Percentiles rank a stretch among this genome's conserved stretches.
Conservation (phyloP, 164 flowering plant genomes). For the Berberis vulgaris region DNA sequence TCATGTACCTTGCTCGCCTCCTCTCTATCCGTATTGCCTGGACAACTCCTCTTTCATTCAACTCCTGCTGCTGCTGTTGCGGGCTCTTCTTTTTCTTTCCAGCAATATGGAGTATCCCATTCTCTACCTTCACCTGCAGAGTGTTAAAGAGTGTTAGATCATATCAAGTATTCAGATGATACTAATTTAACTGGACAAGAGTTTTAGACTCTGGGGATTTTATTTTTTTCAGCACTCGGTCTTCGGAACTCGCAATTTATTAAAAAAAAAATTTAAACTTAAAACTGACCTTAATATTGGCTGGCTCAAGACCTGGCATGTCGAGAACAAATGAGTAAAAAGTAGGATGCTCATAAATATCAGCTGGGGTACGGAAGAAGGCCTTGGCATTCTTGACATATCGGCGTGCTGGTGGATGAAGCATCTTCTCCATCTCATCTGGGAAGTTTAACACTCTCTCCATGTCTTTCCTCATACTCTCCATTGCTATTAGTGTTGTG, state of each 20-base stretch:
- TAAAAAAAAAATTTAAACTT: no score
- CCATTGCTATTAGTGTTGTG: not conserved
- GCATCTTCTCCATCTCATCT: constrained; percentile 15
- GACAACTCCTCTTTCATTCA: constrained; percentile 1
- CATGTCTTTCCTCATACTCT: constrained; percentile 5
- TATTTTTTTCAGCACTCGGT: no score
- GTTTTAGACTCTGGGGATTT: no score
- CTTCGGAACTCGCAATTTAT: no score
- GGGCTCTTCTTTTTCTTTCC: constrained; percentile 14
- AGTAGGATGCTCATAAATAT: constrained; percentile 16
- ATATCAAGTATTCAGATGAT: no score
- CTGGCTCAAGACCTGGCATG: constrained; percentile 18
- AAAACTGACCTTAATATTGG: constrained; percentile 15
- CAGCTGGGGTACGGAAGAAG: constrained; percentile 16
- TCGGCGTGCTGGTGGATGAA: constrained; percentile 5
- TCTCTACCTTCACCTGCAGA: constrained; percentile 21
- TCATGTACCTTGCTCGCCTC: constrained; percentile 17
- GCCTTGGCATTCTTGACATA: constrained; percentile 17
- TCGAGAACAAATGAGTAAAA: constrained; percentile 17
- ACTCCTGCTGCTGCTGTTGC: not conserved
- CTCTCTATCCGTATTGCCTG: constrained; percentile 18
- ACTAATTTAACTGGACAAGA: no score
- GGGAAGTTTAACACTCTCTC: constrained; percentile 11
- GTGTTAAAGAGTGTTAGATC: no score
- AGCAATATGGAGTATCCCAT: constrained; percentile 16